Evolutionary conservation across 441 rosid genomes (phyloP), one percentile per base, ranked within the genome.

Genomic region (Rhodomyrtus psidioides): DNA sequence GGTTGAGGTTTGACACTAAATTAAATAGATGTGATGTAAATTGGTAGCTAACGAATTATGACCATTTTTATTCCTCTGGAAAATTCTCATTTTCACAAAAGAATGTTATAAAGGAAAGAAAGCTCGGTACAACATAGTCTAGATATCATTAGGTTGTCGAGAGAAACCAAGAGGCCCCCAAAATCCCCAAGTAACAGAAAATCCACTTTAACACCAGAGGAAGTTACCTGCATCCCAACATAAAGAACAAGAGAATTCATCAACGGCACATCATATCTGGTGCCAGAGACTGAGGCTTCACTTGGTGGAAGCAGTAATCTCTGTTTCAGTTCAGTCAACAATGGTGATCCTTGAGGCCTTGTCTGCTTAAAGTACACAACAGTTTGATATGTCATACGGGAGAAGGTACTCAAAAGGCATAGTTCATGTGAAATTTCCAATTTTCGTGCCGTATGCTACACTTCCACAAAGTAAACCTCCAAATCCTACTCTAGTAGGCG

Each of bases 201-300:
- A 70, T 10, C 51, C 51, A 70, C 49, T 70, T 70, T 46, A 70
- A 70, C 42, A 70, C n/a, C 79, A 70, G 42, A 84, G 75, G 30
- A 12, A 55, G 17, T 57, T 91, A 96, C 99, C 98, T 97, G 99
- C 97, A 97, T 95, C 88, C 99, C 99, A 57, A 96, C 94, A 89
- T 97, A 96, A 85, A 97, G 98, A 87, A 98, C 99, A 85, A 98
- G 98, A 74, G 99, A 98, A 89, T 98, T 98, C 85, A 98, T 95
- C 91, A 98, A 90, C 13, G 97, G 96, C 79, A 95, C 98, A 82
- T 94, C 97, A 91, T 98, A 96, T 83, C 91, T 94, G n/a, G 99
- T 94, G 83, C 99, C 99, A 53, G 99, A 96, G 44, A 92, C 84
- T 60, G 93, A 92, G 89, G 96, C 98, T 87, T 95, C 98, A 82